Base-by-base conservation (phyloP, 371 early-diverging fungal genomes). In the Mortierella sp. region DNA sequence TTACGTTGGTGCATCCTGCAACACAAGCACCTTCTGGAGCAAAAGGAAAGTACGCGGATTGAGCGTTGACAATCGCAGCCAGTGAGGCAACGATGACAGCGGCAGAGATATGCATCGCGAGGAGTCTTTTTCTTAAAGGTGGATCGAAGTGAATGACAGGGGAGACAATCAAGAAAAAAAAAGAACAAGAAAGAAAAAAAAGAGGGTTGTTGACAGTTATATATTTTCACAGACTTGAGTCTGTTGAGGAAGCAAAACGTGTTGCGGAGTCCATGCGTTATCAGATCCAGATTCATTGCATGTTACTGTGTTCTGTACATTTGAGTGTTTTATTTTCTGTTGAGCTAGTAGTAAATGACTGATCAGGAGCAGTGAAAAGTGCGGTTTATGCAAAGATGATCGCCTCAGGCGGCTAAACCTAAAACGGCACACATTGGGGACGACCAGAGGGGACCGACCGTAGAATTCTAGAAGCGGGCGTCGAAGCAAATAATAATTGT, bases 11-110 rank as follows among this genome's bases (percentile, higher is more conserved):
- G 51, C 75, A 75, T n/a, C 8, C 37, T 22, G 61, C 52, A 39
- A 75, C 47, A 47, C 75, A 75, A 32, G 75, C n/a, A 22, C 75
- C 75, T 59, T 75, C 70, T n/a, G 70, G 70, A 20, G 65, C 30
- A 62, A 75, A 75, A 39, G 65, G 66, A 47, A 75, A 75, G 57
- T 75, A 75, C 28, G 32, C 70, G 10, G 75, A 69, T 37, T 69
- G 64, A 26, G 75, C 75, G 45, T 35, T 51, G 54, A 61, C 65
- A 28, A 65, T 64, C 22, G 61, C 75, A 5, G 52, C 40, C 51
- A 75, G 26, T 24, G 75, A 40, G 70, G 66, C 37, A 18, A 54
- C 70, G 61, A 75, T 47, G 28, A 51, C 58, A 30, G 49, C 66
- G 22, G 62, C 57, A 51, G 57, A 45, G 62, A 76, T 11, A 49